A percentile compares a stretch with the other conserved stretches of the same genome.
These are phyloP conservation scores for Leishmania arabica DNA, from an alignment of 208 protist genomes.

Conservation along the genomic window DNA sequence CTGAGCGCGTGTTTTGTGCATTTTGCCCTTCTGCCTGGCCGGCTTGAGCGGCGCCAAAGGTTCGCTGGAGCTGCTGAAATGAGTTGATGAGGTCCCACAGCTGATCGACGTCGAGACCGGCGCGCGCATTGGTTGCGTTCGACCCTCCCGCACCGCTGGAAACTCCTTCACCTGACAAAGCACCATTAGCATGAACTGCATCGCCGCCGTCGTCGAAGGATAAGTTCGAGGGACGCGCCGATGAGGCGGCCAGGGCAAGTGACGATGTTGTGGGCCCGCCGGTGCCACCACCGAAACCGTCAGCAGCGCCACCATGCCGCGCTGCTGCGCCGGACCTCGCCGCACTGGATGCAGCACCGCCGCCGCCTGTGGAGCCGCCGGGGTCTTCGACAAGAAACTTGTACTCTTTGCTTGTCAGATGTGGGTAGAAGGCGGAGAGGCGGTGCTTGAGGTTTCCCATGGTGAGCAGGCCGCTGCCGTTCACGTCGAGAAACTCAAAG, in stretches of 20 bases:
- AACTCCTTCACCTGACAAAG: not conserved
- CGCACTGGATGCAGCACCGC: not conserved
- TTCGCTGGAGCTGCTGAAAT: constrained; percentile 50
- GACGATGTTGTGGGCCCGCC: not conserved
- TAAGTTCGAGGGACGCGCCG: not conserved
- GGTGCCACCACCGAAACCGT: not conserved
- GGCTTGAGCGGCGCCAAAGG: not conserved
- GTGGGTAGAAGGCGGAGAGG: constrained; percentile 92
- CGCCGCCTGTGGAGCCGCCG: constrained; percentile 14
- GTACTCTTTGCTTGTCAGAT: constrained; percentile 93
- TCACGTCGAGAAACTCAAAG: constrained; percentile 93
- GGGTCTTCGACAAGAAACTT: constrained; percentile 91
- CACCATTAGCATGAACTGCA: not conserved
- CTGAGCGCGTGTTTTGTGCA: not conserved
- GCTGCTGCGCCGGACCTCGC: not conserved
- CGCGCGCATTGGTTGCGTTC: constrained; percentile 1
- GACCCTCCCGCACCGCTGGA: not conserved
- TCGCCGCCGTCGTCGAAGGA: not conserved
- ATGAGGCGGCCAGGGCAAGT: not conserved
- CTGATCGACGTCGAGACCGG: constrained; percentile 78
- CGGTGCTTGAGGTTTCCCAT: constrained; percentile 85
- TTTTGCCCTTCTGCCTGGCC: not conserved
- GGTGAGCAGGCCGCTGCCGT: constrained; percentile 78
- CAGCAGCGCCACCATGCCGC: not conserved
- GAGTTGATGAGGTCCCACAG: constrained; percentile 89